Evolutionary conservation across 331 rosid genomes (phyloP).

Genomic region (Stylosanthes scabra): DNA sequence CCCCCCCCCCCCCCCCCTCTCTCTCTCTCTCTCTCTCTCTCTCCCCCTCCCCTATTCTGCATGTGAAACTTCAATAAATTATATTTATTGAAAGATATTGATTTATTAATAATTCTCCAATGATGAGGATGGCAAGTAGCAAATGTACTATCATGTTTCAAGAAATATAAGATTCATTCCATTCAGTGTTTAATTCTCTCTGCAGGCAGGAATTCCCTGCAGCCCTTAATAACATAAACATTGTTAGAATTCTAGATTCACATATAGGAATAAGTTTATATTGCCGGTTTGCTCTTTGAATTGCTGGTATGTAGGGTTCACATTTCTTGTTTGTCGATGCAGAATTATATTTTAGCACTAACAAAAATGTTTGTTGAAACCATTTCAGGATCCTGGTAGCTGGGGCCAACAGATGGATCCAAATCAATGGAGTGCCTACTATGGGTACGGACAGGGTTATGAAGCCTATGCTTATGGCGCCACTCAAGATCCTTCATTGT

Average conservation of each 20-base stretch:
- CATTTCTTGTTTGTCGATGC: constrained; percentile 1
- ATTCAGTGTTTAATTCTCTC: background rate
- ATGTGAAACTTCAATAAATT: background rate
- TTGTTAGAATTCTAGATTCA: background rate
- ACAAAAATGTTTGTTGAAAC: constrained; percentile 26
- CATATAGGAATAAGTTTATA: constrained; percentile 10
- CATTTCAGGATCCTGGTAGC: constrained; percentile 70
- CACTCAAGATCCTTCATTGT: constrained; percentile 81
- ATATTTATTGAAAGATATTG: background rate
- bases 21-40: too few relatives aligned
- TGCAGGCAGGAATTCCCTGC: background rate
- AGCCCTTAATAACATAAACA: background rate
- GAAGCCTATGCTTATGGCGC: constrained; percentile 87
- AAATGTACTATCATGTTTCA: background rate
- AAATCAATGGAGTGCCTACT: constrained; percentile 83
- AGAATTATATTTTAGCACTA: constrained; percentile 3
- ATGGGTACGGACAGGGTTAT: constrained; percentile 93
- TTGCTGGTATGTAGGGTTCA: constrained; percentile 10
- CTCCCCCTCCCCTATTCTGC: background rate
- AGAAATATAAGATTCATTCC: background rate
- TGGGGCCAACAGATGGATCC: constrained; percentile 91
- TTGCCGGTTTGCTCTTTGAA: constrained; percentile 7
- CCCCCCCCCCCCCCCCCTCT: too few relatives aligned
- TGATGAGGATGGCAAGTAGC: background rate
- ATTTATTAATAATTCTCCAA: background rate